These are phyloP conservation scores for Neurospora tetrasperma DNA, from an alignment of 495 filamentous ascomycete species.

Conservation along the genomic window DNA sequence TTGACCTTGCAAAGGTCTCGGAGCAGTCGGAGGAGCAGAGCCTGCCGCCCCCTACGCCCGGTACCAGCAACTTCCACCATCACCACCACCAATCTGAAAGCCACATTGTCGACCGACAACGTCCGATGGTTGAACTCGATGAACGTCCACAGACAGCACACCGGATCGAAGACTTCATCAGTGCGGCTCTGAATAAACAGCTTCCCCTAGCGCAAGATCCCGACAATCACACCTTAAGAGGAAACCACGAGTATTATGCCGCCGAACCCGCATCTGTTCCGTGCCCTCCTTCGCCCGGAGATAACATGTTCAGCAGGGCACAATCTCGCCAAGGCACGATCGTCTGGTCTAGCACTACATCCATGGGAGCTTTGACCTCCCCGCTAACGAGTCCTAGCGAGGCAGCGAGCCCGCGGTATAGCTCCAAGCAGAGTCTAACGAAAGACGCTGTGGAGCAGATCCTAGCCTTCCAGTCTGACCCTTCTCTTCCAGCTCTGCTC, in stretches of 20 bases:
- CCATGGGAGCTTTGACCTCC: conserved; percentile 29
- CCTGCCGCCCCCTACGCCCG: conserved; percentile 28
- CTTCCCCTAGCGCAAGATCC: conserved; percentile 14
- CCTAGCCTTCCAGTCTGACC: conserved; percentile 58
- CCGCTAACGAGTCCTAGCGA: conserved; percentile 41
- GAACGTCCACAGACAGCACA: conserved; percentile 32
- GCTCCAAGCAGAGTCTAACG: conserved; percentile 39
- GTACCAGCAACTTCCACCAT: conserved; percentile 30
- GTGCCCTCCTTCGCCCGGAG: conserved; percentile 43
- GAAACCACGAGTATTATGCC: not conserved
- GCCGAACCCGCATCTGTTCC: conserved; percentile 15
- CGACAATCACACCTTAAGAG: conserved; percentile 2
- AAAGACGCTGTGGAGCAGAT: conserved; percentile 48
- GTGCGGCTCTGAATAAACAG: not conserved
- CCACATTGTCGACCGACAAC: conserved; percentile 34
- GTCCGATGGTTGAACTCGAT: conserved; percentile 19
- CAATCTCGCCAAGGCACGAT: conserved; percentile 27
- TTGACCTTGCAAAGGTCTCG: conserved; percentile 12
- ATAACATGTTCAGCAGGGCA: conserved; percentile 22
- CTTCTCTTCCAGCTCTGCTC: conserved; percentile 64
- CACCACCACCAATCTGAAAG: conserved; percentile 35
- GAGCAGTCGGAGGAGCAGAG: conserved; percentile 5
- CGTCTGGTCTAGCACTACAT: conserved; percentile 38
- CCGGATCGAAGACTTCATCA: conserved; percentile 21
- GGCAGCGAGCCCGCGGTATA: conserved; percentile 46